phyloP scores from a whole-genome alignment of 768 basidiomycete species.

The Leccinum boreale region DNA sequence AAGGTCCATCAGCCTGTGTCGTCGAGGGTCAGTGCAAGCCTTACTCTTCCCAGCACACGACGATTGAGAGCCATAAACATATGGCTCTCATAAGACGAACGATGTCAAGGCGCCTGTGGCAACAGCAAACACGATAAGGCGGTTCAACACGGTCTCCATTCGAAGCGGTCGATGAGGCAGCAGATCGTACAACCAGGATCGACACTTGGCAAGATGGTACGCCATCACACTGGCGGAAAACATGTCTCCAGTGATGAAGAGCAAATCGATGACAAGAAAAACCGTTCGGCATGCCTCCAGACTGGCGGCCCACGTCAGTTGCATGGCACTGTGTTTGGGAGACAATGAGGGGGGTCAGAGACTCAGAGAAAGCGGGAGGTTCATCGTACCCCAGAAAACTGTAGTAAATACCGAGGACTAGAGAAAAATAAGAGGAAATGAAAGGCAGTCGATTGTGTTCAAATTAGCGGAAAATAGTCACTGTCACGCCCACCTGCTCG shows the following conservation, averaged over 20 bases:
- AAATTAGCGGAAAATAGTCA: background rate
- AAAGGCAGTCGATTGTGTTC: background rate
- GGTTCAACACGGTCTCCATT: constrained; percentile 19
- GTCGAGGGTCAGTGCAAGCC: background rate
- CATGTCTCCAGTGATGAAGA: constrained; percentile 24
- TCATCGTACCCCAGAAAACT: constrained; percentile 13
- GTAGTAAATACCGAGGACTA: constrained; percentile 17
- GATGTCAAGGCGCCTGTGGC: constrained; percentile 26
- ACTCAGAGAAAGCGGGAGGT: background rate
- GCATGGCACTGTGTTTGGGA: constrained; percentile 2
- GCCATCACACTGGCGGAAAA: constrained; percentile 22
- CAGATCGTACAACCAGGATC: constrained; percentile 1
- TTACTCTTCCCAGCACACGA: background rate
- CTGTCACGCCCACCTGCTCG: constrained; percentile 13
- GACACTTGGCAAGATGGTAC: constrained; percentile 17
- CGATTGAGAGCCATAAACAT: background rate
- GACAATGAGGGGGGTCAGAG: background rate
- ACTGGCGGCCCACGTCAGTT: constrained; percentile 12
- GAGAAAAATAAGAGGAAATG: background rate
- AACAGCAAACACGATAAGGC: constrained; percentile 23
- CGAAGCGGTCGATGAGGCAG: constrained; percentile 1
- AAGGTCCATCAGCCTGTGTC: constrained; percentile 21
- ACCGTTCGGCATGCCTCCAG: background rate
- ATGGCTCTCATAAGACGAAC: constrained; percentile 20
- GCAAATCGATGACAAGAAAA: constrained; percentile 17